phyloP scores from a whole-genome alignment of 345 rosid species.

The Rubroshorea leprosula region DNA sequence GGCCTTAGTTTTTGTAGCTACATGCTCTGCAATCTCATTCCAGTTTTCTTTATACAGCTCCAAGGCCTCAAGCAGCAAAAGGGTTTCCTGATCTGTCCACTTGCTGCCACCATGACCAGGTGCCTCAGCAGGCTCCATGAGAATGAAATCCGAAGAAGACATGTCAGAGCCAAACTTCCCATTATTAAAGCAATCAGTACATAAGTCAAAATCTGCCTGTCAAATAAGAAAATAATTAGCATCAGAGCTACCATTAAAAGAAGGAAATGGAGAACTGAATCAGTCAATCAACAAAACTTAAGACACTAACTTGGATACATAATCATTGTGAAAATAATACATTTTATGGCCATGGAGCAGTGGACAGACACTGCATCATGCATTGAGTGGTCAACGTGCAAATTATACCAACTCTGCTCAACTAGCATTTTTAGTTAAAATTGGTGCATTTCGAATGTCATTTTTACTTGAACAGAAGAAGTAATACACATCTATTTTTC shows the following conservation, averaged over 20 bases:
- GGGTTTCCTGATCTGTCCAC: slow-evolving; percentile 99
- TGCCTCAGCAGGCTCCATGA: slow-evolving; percentile 92
- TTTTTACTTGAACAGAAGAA: slow-evolving; percentile 6
- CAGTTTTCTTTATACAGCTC: slow-evolving; percentile 95
- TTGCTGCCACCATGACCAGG: slow-evolving; percentile 76
- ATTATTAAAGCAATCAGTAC: slow-evolving; percentile 83
- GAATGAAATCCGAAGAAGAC: slow-evolving; percentile 92
- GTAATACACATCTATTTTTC: not conserved
- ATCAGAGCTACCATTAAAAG: not conserved
- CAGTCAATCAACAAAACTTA: not conserved
- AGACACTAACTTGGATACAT: no score
- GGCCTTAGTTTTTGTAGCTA: slow-evolving; percentile 93
- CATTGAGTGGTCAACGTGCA: no score
- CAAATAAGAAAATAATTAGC: slow-evolving; percentile 25
- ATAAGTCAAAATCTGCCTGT: slow-evolving; percentile 99
- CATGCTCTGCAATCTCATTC: slow-evolving; percentile 99
- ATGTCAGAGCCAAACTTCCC: slow-evolving; percentile 85
- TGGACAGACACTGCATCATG: no score
- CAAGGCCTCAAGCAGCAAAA: slow-evolving; percentile 93
- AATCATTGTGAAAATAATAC: no score
- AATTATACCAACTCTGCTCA: no score
- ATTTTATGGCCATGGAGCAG: no score
- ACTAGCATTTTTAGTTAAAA: no score
- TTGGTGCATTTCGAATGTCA: not conserved
- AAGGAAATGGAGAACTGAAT: not conserved